Percentiles rank a stretch among this genome's conserved stretches.
These are phyloP conservation scores for Pholiota molesta DNA, from an alignment of 768 basidiomycete genomes.

Conservation along the genomic window DNA sequence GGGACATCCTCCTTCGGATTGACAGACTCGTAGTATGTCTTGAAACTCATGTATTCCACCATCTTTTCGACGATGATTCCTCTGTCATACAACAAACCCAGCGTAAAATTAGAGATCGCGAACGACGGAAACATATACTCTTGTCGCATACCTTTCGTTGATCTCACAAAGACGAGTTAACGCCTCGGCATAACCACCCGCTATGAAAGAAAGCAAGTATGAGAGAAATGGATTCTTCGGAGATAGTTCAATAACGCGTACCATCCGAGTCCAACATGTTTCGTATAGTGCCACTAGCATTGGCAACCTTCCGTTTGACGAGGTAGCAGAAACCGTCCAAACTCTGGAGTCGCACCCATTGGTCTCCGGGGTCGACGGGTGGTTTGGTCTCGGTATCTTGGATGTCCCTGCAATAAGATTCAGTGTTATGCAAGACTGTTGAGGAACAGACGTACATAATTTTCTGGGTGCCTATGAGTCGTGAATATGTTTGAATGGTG, in stretches of 20 bases:
- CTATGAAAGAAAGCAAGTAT: neutral
- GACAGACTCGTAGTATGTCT: slow-evolving; percentile 72
- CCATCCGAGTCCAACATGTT: slow-evolving; percentile 79
- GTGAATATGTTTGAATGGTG: neutral
- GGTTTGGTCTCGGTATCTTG: neutral
- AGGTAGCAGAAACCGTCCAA: slow-evolving; percentile 84
- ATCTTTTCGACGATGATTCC: slow-evolving; percentile 84
- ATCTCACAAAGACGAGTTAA: slow-evolving; percentile 69
- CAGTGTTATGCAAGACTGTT: neutral
- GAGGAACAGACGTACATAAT: neutral
- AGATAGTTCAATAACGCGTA: slow-evolving; percentile 31
- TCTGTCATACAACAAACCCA: slow-evolving; percentile 32
- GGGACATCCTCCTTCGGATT: slow-evolving; percentile 80
- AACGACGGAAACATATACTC: neutral
- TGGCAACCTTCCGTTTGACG: slow-evolving; percentile 73
- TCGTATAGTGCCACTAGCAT: slow-evolving; percentile 79
- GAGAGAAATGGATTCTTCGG: neutral
- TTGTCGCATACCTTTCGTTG: slow-evolving; percentile 61
- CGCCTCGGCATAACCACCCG: slow-evolving; percentile 79
- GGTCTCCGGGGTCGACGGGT: slow-evolving; percentile 21
- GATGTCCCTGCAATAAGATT: neutral
- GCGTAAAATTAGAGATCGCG: neutral
- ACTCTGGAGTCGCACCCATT: slow-evolving; percentile 80
- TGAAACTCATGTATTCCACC: slow-evolving; percentile 89
- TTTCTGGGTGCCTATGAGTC: neutral